Evolutionary conservation across 441 rosid genomes (phyloP), one percentile per base, ranked within the genome.

Genomic region (Adansonia madagascariensis): DNA sequence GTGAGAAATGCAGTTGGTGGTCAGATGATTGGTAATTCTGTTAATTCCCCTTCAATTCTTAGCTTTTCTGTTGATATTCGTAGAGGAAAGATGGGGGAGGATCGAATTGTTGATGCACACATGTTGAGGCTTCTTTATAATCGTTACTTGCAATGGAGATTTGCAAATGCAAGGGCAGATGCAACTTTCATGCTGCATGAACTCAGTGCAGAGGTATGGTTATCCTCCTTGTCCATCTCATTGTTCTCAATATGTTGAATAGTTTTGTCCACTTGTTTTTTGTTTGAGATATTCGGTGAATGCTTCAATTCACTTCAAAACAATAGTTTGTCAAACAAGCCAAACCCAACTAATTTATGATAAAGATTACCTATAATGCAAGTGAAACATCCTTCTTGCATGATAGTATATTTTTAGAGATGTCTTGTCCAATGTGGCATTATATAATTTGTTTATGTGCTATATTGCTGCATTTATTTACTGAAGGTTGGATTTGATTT

Each of bases 41-140:
- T 79, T 75, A 80, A 75, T 60, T 80, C 65, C 35, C 93, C 92
- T 82, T 91, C 95, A 0, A 89, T 91, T 81, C 88, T 91, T 74
- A 83, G 91, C 81, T 91, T 89, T 81, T 87, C 95, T 35, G 88
- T 88, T 82, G 93, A 91, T 83, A 79, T 87, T 59, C 86, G 90
- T 84, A 87, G 95, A 74, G 93, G 92, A 61, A 90, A 86, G 78
- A 79, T 87, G 27, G 91, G 92, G 77, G 92, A 90, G 75, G 88
- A 88, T 77, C 83, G 88, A 0, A 81, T 90, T 78, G 74, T 82
- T 78, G 88, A 88, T 75, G 91, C 94, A 44, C 93, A 91, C 75
- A 74, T 81, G 83, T 87, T 86, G 87, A 88, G 92, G 88, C 95
- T 89, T 84, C 82, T 91, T 41, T 87, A 91, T 80, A 89, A 89